Conservation (phyloP, 2,329 filamentous ascomycete species). For the Penicillium aurantiogriseum region DNA sequence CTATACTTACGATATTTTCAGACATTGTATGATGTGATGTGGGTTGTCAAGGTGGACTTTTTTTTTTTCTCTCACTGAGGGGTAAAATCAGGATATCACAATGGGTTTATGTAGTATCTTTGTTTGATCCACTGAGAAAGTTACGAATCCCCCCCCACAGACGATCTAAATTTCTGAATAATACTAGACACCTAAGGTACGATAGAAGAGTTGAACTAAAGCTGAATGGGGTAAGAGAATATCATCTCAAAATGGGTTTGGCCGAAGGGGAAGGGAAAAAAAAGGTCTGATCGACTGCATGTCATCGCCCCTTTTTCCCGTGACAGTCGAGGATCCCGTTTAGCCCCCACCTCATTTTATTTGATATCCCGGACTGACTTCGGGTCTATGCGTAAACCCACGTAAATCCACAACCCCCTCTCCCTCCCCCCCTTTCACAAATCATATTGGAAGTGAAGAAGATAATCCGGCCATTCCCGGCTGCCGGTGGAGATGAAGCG, state of each 20-base stretch:
- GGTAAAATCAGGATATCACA: neutral
- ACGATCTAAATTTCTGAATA: conserved; percentile 4
- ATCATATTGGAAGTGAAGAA: neutral
- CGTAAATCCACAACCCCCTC: neutral
- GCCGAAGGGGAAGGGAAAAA: conserved; percentile 6
- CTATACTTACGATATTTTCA: too few relatives aligned
- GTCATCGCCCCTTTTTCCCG: conserved; percentile 22
- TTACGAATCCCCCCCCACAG: neutral
- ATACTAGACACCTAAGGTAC: neutral
- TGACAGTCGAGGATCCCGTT: conserved; percentile 9
- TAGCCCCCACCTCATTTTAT: conserved; percentile 7
- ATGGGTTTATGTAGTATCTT: neutral
- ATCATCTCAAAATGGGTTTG: neutral
- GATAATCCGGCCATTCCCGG: conserved; percentile 26
- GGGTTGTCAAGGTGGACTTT: too few relatives aligned
- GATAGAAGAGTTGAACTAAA: neutral
- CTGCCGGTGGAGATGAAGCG: conserved; percentile 17
- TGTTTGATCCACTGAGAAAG: neutral
- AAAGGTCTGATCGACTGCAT: conserved; percentile 22
- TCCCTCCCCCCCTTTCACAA: neutral
- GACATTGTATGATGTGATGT: too few relatives aligned
- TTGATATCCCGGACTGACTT: neutral
- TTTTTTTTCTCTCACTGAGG: neutral
- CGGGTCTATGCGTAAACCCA: conserved; percentile 5
- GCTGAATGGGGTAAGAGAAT: neutral